Base-by-base conservation (phyloP, 2,329 filamentous ascomycete species). In the Camillea tinctor region DNA sequence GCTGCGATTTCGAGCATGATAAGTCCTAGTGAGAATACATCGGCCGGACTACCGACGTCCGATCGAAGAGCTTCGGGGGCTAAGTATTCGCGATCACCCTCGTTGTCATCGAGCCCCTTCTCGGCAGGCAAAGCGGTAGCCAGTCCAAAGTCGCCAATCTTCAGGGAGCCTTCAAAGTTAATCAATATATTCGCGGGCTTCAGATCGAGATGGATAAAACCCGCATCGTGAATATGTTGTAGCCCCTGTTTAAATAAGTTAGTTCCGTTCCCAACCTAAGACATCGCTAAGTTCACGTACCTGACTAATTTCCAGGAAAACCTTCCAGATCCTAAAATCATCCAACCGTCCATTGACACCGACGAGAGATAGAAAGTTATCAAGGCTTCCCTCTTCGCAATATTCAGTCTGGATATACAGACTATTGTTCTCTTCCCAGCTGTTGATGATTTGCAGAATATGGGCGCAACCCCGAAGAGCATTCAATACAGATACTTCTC, bases 321-420 rank as follows among this genome's bases (percentile, higher is more conserved):
- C 94, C 79, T 99, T 99, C 92, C 95, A 99, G 75, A 98, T 97
- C 63, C 95, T 87, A 77, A 99, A 99, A 74, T 98, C 95, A 75
- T 99, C 95, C 66, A 99, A 79, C 68, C 94, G 86, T 52, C 92
- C 93, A 72, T 91, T 92, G 62, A 89, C 84, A 22, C 95, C 95
- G 61, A 92, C 87, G 60, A 90, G 86, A n/a, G 86, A 84, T 26
- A 99, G 82, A 72, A 98, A 99, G 17, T 87, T 84, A 72, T 96
- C 90, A 50, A 99, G 80, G 62, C 92, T 96, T 17, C 95, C 95
- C 73, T 97, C 92, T 73, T 97, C 93, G 71, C 95, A 99, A 73
- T 89, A 98, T 72, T 99, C 95, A 0, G 94, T 98, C 78, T 98
- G 94, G 62, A 99, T 98, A 78, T 97, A 99, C 9, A 99, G 84